phyloP scores from a whole-genome alignment of 257 asterid genomes.

The Marsdenia floribunda region DNA sequence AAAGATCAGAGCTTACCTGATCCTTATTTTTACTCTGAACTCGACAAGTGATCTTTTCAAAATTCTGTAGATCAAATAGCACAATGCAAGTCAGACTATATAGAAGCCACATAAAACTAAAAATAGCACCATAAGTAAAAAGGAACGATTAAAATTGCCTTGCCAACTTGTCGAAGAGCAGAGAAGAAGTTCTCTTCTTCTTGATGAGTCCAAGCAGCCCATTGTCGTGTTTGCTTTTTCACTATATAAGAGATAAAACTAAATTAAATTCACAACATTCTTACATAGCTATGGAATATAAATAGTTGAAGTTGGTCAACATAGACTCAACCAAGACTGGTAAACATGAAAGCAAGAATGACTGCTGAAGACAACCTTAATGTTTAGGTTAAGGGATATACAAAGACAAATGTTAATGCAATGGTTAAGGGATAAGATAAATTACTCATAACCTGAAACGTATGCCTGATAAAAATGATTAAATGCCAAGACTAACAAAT shows the following conservation, averaged over 20 bases:
- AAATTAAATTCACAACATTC: conserved; percentile 10
- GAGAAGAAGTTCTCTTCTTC: conserved; percentile 95
- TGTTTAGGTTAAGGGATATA: background rate
- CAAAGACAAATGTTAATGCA: background rate
- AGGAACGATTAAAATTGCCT: conserved; percentile 43
- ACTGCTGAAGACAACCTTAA: background rate
- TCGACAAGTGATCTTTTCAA: conserved; percentile 84
- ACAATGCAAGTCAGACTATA: conserved; percentile 9
- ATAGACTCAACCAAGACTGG: background rate
- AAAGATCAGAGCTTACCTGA: conserved; percentile 47
- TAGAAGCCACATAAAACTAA: background rate
- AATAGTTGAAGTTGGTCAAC: background rate
- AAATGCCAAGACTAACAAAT: background rate
- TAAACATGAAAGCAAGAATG: background rate
- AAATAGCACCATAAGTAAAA: conserved; percentile 10
- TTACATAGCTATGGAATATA: background rate
- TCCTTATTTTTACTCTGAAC: conserved; percentile 98
- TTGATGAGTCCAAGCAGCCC: conserved; percentile 99
- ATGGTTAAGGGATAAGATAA: background rate
- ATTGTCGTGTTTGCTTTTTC: conserved; percentile 83
- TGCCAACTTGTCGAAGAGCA: conserved; percentile 97
- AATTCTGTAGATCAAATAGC: conserved; percentile 54
- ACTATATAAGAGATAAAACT: conserved; percentile 33
- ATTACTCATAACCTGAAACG: background rate
- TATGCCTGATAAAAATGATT: background rate